A percentile compares a stretch with the other conserved stretches of the same genome.
These are phyloP conservation scores for Pholiota microspora DNA, from an alignment of 768 basidiomycete genomes.

Conservation along the genomic window DNA sequence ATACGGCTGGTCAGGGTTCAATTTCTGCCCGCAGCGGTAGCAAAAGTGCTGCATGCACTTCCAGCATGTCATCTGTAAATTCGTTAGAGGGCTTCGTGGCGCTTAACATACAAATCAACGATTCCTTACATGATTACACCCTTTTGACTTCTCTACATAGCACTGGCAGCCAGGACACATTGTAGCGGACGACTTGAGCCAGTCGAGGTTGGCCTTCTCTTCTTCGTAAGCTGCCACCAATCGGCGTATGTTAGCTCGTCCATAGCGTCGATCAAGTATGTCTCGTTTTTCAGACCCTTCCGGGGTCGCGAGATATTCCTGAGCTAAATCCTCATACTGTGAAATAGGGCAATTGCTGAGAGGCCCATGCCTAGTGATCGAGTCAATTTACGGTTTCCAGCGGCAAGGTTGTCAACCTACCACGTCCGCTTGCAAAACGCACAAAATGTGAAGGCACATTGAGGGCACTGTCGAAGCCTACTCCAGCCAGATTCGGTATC, in stretches of 20 bases:
- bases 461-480: conserved; percentile 65
- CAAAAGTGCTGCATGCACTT: conserved; percentile 80
- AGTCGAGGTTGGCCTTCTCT: conserved; percentile 70
- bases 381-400: not conserved
- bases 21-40: conserved; percentile 67
- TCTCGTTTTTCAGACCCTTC: conserved; percentile 49
- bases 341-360: conserved; percentile 68
- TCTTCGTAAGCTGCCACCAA: conserved; percentile 67
- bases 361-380: conserved; percentile 1
- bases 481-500: conserved; percentile 67
- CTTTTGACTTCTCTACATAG: conserved; percentile 70
- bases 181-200: conserved; percentile 69
- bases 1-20: conserved; percentile 56
- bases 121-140: conserved; percentile 83
- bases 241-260: conserved; percentile 54
- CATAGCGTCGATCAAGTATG: conserved; percentile 62
- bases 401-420: conserved; percentile 30
- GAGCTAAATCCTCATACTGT: conserved; percentile 60
- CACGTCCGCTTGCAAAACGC: conserved; percentile 80
- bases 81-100: conserved; percentile 13
- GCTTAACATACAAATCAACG: conserved; percentile 2
- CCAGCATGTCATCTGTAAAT: conserved; percentile 68
- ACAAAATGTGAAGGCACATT: conserved; percentile 80
- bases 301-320: conserved; percentile 61
- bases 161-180: conserved; percentile 73